These are phyloP conservation scores for Blakeslea trispora DNA, from an alignment of 371 early-diverging fungal species.

Conservation along the genomic window DNA sequence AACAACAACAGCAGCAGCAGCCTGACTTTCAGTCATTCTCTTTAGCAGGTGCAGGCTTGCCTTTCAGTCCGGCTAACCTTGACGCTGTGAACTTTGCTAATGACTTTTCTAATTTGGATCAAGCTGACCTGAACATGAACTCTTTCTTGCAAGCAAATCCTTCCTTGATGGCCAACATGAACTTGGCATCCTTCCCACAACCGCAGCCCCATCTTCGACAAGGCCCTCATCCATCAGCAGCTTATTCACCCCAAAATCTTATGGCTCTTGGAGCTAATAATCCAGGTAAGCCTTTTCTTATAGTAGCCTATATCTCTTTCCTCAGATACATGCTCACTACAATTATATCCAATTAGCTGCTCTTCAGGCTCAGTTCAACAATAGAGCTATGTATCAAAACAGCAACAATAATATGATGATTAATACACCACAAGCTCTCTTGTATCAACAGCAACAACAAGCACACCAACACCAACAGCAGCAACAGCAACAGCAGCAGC, in stretches of 20 bases:
- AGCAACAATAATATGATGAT: constrained; percentile 31
- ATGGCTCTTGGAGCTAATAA: constrained; percentile 19
- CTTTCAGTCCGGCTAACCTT: constrained; percentile 31
- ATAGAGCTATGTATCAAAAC: constrained; percentile 32
- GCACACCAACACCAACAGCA: constrained; percentile 29
- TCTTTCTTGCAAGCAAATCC: constrained; percentile 26
- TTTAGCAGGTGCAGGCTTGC: constrained; percentile 17
- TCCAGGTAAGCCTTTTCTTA: constrained; percentile 13
- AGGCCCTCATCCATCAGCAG: constrained; percentile 20
- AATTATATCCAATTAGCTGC: constrained; percentile 13
- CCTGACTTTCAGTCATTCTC: constrained; percentile 32
- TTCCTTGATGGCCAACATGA: constrained; percentile 17
- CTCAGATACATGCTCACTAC: not conserved
- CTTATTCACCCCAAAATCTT: constrained; percentile 33
- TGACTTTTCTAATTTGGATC: constrained; percentile 31
- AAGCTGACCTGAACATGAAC: constrained; percentile 32
- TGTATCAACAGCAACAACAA: constrained; percentile 45
- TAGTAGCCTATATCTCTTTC: not conserved
- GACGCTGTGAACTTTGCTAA: constrained; percentile 25
- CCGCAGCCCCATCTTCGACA: constrained; percentile 20
- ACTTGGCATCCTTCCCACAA: constrained; percentile 11
- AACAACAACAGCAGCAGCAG: constrained; percentile 29
- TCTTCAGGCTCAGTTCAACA: constrained; percentile 31
- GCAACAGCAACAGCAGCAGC: constrained; percentile 6
- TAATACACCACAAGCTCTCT: constrained; percentile 38